A percentile compares a stretch with the other conserved stretches of the same genome.
Conservation (phyloP, 2,329 filamentous ascomycete species). For the Ophiostoma sp. region DNA sequence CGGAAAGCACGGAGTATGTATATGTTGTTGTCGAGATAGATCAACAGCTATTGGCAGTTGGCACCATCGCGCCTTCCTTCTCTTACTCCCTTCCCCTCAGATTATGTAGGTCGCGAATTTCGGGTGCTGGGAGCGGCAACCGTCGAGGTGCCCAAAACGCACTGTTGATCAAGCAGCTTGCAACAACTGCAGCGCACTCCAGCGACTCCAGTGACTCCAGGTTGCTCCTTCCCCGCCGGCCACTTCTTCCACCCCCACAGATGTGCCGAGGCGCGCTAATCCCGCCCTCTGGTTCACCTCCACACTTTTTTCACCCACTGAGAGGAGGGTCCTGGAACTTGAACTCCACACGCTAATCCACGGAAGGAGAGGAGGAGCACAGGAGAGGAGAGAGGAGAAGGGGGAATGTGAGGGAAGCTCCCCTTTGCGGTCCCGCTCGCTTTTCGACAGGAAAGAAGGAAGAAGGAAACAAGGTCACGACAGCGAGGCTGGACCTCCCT, state of each 20-base stretch:
- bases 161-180: background rate
- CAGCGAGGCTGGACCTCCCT: background rate
- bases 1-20: background rate
- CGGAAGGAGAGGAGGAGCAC: background rate
- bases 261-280: constrained; percentile 19
- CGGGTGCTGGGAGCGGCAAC: constrained; percentile 1
- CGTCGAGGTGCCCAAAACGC: background rate
- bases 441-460: background rate
- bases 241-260: background rate
- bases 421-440: background rate
- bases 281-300: constrained; percentile 1
- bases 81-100: background rate
- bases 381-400: background rate
- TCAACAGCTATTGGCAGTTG: background rate
- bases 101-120: background rate
- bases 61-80: background rate
- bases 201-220: background rate
- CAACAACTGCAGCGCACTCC: background rate
- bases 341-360: background rate
- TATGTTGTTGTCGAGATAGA: background rate
- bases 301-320: background rate
- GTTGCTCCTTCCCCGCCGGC: background rate
- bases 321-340: background rate
- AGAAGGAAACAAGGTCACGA: background rate
- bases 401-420: background rate